Percentiles rank a stretch among this genome's conserved stretches.
Conservation (phyloP, 768 basidiomycete genomes). For the Boletales sp. region DNA sequence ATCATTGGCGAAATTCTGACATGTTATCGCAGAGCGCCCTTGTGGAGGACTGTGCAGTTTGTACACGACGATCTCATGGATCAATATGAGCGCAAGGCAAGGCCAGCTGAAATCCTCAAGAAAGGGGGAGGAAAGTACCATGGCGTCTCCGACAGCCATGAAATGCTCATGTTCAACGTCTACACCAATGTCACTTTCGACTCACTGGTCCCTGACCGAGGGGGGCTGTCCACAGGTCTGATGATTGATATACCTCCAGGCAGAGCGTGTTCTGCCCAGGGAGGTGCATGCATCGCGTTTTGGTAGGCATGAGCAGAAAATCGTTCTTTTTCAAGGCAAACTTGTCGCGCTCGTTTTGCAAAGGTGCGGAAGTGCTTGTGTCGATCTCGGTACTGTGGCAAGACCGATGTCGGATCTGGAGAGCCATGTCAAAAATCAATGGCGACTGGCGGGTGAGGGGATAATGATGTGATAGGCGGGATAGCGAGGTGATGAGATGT, state of each 20-base stretch:
- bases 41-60: conserved; percentile 48
- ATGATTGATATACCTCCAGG: conserved; percentile 53
- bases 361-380: conserved; percentile 27
- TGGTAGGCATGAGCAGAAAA: conserved; percentile 62
- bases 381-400: conserved; percentile 53
- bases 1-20: background rate
- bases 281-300: conserved; percentile 42
- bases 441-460: no score
- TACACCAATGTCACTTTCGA: conserved; percentile 53
- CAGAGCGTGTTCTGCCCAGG: conserved; percentile 40
- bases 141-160: conserved; percentile 37
- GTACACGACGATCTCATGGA: conserved; percentile 43
- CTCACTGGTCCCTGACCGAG: conserved; percentile 45
- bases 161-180: conserved; percentile 58
- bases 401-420: conserved; percentile 43
- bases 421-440: conserved; percentile 36
- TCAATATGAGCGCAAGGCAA: conserved; percentile 27
- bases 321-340: conserved; percentile 56
- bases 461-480: no score
- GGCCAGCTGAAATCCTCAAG: conserved; percentile 43
- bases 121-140: conserved; percentile 58
- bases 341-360: conserved; percentile 61
- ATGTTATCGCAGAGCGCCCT: conserved; percentile 40
- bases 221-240: conserved; percentile 48
- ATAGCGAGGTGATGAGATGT: no score